Percentiles rank a stretch among this genome's conserved stretches.
These are phyloP conservation scores for Scenedesmus sp. DNA, from an alignment of 163 green algal species.

Conservation along the genomic window DNA sequence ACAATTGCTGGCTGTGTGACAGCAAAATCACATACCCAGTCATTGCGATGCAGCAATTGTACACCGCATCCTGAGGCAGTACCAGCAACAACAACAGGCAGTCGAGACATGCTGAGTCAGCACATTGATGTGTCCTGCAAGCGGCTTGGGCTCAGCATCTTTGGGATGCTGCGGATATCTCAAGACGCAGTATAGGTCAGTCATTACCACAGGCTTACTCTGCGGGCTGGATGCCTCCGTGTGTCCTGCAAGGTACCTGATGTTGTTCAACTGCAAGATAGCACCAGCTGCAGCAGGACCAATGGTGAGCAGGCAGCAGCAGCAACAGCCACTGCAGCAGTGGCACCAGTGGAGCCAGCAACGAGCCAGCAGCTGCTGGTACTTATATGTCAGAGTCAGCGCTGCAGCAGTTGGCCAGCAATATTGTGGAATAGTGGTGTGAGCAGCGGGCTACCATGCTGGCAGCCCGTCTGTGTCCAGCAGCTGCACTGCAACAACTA, in stretches of 20 bases:
- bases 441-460: too few species aligned
- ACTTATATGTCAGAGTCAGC: too few species aligned
- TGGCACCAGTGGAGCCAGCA: not conserved
- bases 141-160: too few species aligned
- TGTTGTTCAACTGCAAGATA: conserved; percentile 86
- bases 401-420: too few species aligned
- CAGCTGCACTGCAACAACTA: not conserved
- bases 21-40: not conserved
- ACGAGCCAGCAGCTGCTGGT: not conserved
- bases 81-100: too few species aligned
- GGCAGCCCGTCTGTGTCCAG: too few species aligned
- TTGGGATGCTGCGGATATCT: too few species aligned
- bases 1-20: not conserved
- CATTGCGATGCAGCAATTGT: not conserved
- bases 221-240: too few species aligned
- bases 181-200: too few species aligned
- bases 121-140: not conserved
- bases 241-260: conserved; percentile 75
- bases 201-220: too few species aligned
- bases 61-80: too few species aligned
- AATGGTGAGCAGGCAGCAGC: conserved; percentile 68
- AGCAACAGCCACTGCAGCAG: conserved; percentile 24
- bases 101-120: not conserved
- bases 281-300: conserved; percentile 76
- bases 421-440: too few species aligned